Conservation (phyloP, 139 green algal genomes). For the Chlamydomonas schloesseri region DNA sequence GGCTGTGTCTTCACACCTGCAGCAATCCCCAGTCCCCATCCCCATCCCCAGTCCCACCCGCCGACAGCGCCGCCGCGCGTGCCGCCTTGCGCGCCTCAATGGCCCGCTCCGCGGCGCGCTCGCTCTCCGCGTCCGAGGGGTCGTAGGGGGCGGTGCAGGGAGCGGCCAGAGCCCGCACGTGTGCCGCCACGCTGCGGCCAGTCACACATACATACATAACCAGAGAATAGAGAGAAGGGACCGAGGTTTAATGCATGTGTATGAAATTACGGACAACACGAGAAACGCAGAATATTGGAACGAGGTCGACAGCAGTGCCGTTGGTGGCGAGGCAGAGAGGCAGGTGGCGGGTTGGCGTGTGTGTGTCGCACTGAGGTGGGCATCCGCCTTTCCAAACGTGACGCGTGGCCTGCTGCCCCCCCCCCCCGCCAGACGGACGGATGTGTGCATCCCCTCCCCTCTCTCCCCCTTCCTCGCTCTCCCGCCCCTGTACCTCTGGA, state of each 20-base stretch:
- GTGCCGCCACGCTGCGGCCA: conserved; percentile 76
- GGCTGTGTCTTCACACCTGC: background rate
- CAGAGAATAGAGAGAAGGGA: background rate
- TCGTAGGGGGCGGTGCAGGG: conserved; percentile 61
- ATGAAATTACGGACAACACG: no score
- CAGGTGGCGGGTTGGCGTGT: background rate
- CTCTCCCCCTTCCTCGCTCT: no score
- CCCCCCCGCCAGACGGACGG: no score
- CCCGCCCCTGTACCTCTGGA: no score
- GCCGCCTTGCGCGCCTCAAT: background rate
- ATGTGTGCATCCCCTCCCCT: no score
- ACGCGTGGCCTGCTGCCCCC: no score
- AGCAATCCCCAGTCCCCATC: background rate
- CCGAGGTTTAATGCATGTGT: background rate
- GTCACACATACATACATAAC: no score
- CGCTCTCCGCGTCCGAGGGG: conserved; percentile 47
- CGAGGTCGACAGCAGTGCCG: no score
- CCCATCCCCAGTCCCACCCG: conserved; percentile 6
- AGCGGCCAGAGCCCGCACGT: conserved; percentile 82
- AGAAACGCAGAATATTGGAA: no score
- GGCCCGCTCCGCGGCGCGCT: conserved; percentile 41
- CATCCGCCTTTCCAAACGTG: no score
- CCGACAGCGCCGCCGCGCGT: conserved; percentile 38
- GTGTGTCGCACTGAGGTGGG: no score
- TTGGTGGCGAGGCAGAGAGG: no score